These are phyloP conservation scores for Microthlaspi erraticum DNA, from an alignment of 345 rosid genomes.

Conservation along the genomic window DNA sequence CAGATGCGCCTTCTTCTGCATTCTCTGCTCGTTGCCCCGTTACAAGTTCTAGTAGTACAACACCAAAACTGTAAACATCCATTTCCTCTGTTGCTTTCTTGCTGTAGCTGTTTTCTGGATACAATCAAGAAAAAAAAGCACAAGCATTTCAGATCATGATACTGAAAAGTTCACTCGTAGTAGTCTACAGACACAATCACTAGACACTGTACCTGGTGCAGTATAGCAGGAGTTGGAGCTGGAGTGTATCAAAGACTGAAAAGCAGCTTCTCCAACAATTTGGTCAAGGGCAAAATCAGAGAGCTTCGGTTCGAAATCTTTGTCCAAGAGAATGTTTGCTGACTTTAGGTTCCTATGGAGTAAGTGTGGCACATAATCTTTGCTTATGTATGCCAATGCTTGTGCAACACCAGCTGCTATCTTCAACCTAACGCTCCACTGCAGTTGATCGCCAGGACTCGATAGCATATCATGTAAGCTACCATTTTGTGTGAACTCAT, in stretches of 20 bases:
- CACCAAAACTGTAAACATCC: slow-evolving; percentile 94
- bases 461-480: slow-evolving; percentile 75
- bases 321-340: slow-evolving; percentile 74
- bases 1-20: slow-evolving; percentile 57
- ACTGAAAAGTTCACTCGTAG: neutral
- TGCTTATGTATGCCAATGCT: slow-evolving; percentile 80
- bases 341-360: slow-evolving; percentile 87
- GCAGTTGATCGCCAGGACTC: slow-evolving; percentile 56
- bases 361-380: slow-evolving; percentile 72
- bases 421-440: slow-evolving; percentile 74
- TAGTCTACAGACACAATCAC: neutral
- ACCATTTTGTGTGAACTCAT: slow-evolving; percentile 69
- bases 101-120: slow-evolving; percentile 70
- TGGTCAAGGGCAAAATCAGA: slow-evolving; percentile 79
- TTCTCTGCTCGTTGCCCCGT: slow-evolving; percentile 79
- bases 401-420: slow-evolving; percentile 88
- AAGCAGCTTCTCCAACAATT: slow-evolving; percentile 79
- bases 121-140: slow-evolving; percentile 31
- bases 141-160: neutral
- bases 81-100: slow-evolving; percentile 82
- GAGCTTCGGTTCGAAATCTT: slow-evolving; percentile 75
- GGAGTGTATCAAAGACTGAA: slow-evolving; percentile 62
- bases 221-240: slow-evolving; percentile 68
- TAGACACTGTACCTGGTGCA: slow-evolving; percentile 69
- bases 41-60: slow-evolving; percentile 79